Percentiles rank a stretch among this genome's conserved stretches.
These are phyloP conservation scores for Cytospora piceae DNA, from an alignment of 2,329 filamentous ascomycete genomes.

Conservation along the genomic window DNA sequence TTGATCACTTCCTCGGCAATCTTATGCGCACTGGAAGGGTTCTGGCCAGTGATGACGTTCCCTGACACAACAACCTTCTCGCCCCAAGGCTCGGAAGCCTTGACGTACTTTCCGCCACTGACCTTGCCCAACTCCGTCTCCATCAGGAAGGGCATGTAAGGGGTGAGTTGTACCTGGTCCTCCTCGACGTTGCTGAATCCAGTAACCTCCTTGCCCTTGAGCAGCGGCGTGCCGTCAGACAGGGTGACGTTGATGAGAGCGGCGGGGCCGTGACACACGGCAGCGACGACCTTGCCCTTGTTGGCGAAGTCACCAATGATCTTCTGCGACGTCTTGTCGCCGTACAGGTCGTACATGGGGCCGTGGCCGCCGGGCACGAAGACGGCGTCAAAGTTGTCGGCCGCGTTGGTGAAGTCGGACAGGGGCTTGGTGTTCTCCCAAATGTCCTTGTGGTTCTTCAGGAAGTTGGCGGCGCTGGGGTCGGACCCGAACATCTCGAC, in stretches of 20 bases:
- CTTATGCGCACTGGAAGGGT: conserved; percentile 55
- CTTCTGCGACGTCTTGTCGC: conserved; percentile 58
- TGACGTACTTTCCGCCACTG: conserved; percentile 58
- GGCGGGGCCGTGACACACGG: conserved; percentile 72
- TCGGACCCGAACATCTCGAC: conserved; percentile 60
- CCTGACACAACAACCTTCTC: conserved; percentile 56
- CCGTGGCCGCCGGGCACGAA: conserved; percentile 62
- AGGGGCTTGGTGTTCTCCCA: conserved; percentile 68
- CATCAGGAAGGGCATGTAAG: conserved; percentile 62
- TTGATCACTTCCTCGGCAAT: conserved; percentile 57
- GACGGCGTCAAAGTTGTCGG: conserved; percentile 63
- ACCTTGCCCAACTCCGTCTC: conserved; percentile 57
- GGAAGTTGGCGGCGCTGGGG: conserved; percentile 55
- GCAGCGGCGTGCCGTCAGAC: conserved; percentile 53
- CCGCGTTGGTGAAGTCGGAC: conserved; percentile 56
- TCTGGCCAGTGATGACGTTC: conserved; percentile 61
- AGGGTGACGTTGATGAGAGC: conserved; percentile 62
- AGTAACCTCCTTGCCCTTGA: conserved; percentile 61
- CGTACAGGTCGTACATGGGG: conserved; percentile 69
- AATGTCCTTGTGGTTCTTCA: conserved; percentile 57
- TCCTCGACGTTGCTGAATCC: conserved; percentile 64
- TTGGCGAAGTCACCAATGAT: conserved; percentile 66
- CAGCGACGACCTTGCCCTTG: conserved; percentile 64
- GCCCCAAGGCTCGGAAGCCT: conserved; percentile 55
- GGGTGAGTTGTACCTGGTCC: conserved; percentile 45